A percentile compares a stretch with the other conserved stretches of the same genome.
Conservation (phyloP, 2,329 filamentous ascomycete genomes). For the Chalaropsis thielavioides region DNA sequence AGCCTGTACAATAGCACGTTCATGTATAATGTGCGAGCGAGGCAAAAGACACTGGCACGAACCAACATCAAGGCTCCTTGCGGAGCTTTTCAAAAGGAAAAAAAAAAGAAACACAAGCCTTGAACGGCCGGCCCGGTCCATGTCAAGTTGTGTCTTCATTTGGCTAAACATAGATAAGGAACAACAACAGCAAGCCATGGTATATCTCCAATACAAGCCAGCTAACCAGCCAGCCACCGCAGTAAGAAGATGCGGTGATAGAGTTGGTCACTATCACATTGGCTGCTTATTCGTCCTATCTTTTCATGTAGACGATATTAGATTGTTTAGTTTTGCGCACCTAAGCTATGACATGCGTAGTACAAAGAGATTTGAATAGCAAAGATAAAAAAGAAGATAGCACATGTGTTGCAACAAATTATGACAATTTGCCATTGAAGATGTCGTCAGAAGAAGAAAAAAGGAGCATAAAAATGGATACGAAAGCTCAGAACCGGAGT, state of each 20-base stretch:
- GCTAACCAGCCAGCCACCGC: too few species aligned
- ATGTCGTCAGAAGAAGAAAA: background rate
- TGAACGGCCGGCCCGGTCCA: background rate
- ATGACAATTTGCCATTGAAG: too few species aligned
- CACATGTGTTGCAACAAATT: too few species aligned
- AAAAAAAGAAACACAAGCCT: background rate
- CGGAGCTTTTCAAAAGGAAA: background rate
- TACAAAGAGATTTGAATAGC: too few species aligned
- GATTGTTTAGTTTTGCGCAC: too few species aligned
- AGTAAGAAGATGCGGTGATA: too few species aligned
- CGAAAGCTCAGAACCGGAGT: conserved; percentile 11
- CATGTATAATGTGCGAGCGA: background rate
- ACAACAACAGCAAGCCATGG: background rate
- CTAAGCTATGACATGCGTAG: too few species aligned
- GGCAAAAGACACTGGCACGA: background rate
- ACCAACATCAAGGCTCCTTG: background rate
- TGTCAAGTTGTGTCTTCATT: background rate
- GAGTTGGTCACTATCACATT: too few species aligned
- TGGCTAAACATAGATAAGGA: background rate
- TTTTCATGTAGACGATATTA: too few species aligned
- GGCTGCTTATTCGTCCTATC: too few species aligned
- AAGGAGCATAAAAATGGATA: background rate
- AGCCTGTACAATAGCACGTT: background rate
- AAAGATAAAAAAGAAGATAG: too few species aligned
- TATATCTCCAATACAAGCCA: too few species aligned